Percentiles rank a stretch among this genome's conserved stretches.
Evolutionary conservation across 2,329 filamentous ascomycete genomes (phyloP).

Genomic region (Colletotrichum paranaense): DNA sequence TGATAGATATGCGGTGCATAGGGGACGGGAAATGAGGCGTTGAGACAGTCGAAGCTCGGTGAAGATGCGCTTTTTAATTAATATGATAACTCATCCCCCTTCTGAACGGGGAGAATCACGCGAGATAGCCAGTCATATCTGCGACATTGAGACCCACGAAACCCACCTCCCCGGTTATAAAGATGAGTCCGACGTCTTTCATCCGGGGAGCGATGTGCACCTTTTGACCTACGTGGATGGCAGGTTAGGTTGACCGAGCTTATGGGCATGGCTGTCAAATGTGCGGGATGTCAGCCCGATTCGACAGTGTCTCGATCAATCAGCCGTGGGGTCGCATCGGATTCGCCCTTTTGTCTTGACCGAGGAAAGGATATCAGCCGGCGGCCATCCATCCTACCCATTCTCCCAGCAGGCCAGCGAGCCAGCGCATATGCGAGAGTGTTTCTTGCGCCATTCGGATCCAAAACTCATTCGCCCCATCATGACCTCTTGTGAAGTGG

Average conservation of each 20-base stretch:
- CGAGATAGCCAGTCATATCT: not conserved
- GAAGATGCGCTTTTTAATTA: not conserved
- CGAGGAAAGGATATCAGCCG: not conserved
- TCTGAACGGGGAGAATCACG: not conserved
- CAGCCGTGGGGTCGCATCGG: not conserved
- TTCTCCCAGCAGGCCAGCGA: not conserved
- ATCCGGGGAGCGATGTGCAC: conserved; percentile 1
- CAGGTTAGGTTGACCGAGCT: not conserved
- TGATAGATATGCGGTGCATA: not conserved
- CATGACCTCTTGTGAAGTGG: not conserved
- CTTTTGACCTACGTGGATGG: not conserved
- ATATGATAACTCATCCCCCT: not conserved
- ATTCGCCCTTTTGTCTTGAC: not conserved
- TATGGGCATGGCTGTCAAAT: not conserved
- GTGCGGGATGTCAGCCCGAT: not conserved
- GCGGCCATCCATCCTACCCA: not conserved
- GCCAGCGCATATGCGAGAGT: not conserved
- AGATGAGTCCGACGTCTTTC: not conserved
- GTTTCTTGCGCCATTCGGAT: not conserved
- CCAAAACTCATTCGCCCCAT: not conserved
- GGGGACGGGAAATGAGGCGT: not conserved
- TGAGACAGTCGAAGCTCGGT: not conserved
- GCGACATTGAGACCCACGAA: not conserved
- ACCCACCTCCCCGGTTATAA: not conserved
- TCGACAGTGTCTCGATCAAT: not conserved